Base-by-base conservation (phyloP, 768 basidiomycete genomes). In the Dioszegia crocea region DNA sequence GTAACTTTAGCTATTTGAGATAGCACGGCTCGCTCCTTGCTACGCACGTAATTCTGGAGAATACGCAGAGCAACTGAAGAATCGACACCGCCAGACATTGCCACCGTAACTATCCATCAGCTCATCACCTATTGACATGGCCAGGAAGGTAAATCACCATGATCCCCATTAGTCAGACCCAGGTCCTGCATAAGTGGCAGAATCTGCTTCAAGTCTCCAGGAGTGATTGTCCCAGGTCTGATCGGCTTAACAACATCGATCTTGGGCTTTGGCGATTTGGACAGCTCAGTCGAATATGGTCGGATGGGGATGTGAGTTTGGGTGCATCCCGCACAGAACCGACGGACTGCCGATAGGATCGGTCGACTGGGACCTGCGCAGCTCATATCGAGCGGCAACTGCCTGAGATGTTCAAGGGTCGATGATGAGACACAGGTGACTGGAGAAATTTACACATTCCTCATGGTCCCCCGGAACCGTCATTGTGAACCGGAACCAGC, bases 11-110 rank as follows among this genome's bases (percentile, higher is more conserved):
- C 1, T 27, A 24, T n/a, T n/a, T n/a, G n/a, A n/a, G n/a, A n/a
- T n/a, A n/a, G n/a, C n/a, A n/a, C n/a, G n/a, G n/a, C n/a, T n/a
- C n/a, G n/a, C n/a, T n/a, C n/a, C n/a, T n/a, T n/a, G n/a, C n/a
- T n/a, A 29, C 27, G 27, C 17, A 88, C 89, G 72, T 86, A 77
- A 43, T 86, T 82, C 14, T 86, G 80, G 21, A 96, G 79, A 9
- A 96, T 77, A 58, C 82, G 80, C n/a, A 92, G 89, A 1, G 89
- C 80, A 11, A 94, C 90, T 1, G 89, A 91, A 4, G 91, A 94
- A 74, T 98, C 93, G 12, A 97, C 92, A 2, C 93, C 93, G 26
- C 93, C 93, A 0, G 90, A 93, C 88, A 96, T 92, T 21, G 88
- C 91, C 8, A 94, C 84, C 5, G 89, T 84, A 46, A 98, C 92